A percentile compares a stretch with the other conserved stretches of the same genome.
Evolutionary conservation across 2,329 filamentous ascomycete species (phyloP).

Genomic region (Cladosporium oxysporum): DNA sequence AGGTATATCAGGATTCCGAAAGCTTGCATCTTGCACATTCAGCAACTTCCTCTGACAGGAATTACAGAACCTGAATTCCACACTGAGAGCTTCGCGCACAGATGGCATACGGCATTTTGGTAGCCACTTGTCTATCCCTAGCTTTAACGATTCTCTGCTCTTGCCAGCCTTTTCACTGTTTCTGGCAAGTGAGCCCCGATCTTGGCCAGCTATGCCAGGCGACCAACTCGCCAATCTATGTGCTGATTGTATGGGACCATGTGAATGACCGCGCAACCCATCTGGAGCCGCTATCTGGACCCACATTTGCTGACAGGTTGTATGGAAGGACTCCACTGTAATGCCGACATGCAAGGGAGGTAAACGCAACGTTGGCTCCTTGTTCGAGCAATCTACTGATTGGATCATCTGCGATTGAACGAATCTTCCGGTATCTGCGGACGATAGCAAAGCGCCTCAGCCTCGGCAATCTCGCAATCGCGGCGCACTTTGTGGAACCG

Average conservation of each 20-base stretch:
- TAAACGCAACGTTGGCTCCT: background rate
- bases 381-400: background rate
- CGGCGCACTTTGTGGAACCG: constrained; percentile 5
- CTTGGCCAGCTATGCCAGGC: background rate
- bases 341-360: background rate
- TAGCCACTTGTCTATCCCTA: background rate
- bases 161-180: constrained; percentile 11
- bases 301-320: background rate
- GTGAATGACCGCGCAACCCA: background rate
- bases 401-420: background rate
- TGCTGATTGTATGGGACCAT: background rate
- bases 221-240: constrained; percentile 8
- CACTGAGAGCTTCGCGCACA: background rate
- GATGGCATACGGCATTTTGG: background rate
- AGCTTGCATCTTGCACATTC: background rate
- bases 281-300: background rate
- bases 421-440: background rate
- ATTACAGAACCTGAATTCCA: background rate
- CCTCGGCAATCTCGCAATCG: background rate
- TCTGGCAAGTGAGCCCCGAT: constrained; percentile 6
- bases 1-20: background rate
- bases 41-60: background rate
- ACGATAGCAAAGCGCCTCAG: constrained; percentile 7
- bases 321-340: background rate
- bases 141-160: background rate